phyloP scores from a whole-genome alignment of 106 monocot genomes.

The Apostasia shenzhenica region DNA sequence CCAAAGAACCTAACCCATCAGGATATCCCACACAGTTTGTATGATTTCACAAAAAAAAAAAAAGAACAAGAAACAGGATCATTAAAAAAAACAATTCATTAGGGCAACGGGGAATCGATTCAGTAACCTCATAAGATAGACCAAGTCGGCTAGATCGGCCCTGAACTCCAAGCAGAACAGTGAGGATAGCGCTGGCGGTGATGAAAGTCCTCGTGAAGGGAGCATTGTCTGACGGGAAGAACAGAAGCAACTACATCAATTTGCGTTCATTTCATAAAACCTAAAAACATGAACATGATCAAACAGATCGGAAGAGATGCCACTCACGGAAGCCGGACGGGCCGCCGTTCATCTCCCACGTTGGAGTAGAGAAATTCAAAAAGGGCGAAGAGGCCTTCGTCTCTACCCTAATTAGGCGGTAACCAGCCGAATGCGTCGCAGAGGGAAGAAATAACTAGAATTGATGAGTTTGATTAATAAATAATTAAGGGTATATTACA shows the following conservation, averaged over 20 bases:
- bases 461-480: too few relatives aligned
- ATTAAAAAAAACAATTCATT: background rate
- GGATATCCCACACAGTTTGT: background rate
- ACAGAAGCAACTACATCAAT: background rate
- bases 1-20: background rate
- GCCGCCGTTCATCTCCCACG: slow-evolving; percentile 1
- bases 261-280: background rate
- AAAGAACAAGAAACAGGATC: background rate
- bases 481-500: too few relatives aligned
- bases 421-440: too few relatives aligned
- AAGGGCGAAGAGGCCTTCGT: background rate
- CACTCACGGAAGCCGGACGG: slow-evolving; percentile 8
- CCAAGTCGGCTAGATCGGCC: slow-evolving; percentile 30
- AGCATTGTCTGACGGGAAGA: slow-evolving; percentile 43
- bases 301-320: too few relatives aligned
- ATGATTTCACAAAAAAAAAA: background rate
- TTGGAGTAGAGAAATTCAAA: background rate
- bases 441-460: too few relatives aligned
- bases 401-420: too few relatives aligned
- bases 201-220: slow-evolving; percentile 47
- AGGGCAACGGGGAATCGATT: background rate
- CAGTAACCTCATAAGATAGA: slow-evolving; percentile 36
- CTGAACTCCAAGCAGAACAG: slow-evolving; percentile 29
- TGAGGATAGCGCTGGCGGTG: slow-evolving; percentile 32
- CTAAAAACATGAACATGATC: background rate